phyloP scores from a whole-genome alignment of 306 rosid species.

The Gastrolobium bilobum region DNA sequence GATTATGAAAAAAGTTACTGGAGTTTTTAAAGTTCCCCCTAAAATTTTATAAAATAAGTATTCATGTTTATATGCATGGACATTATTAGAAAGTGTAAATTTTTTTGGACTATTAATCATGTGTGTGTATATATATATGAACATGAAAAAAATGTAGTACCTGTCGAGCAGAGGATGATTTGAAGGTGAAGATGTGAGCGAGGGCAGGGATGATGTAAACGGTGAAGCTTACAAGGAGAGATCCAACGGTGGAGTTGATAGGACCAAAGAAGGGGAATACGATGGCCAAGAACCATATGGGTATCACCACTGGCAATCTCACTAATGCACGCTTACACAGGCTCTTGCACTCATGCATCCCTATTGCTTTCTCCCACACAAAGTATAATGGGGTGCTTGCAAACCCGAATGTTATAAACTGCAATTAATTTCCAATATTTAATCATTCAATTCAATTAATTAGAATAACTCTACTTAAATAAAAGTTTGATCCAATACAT shows the following conservation, averaged over 20 bases:
- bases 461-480: neutral
- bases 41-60: neutral
- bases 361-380: conserved; percentile 95
- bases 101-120: neutral
- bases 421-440: conserved; percentile 13
- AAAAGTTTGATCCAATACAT: neutral
- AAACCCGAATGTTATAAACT: conserved; percentile 97
- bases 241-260: conserved; percentile 96
- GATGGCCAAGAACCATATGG: conserved; percentile 97
- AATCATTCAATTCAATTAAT: neutral
- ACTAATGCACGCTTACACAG: conserved; percentile 93
- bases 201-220: conserved; percentile 95
- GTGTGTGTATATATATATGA: too few relatives aligned
- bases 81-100: neutral
- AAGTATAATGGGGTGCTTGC: conserved; percentile 97
- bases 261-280: conserved; percentile 97
- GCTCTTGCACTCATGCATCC: conserved; percentile 94
- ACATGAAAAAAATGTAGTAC: conserved; percentile 48
- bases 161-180: conserved; percentile 87
- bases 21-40: too few relatives aligned
- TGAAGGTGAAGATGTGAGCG: conserved; percentile 88
- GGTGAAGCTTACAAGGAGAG: conserved; percentile 96
- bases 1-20: too few relatives aligned
- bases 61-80: neutral
- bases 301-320: conserved; percentile 90